Conservation (phyloP, 352 stramenopile species). For the Phytopythium aichiense region DNA sequence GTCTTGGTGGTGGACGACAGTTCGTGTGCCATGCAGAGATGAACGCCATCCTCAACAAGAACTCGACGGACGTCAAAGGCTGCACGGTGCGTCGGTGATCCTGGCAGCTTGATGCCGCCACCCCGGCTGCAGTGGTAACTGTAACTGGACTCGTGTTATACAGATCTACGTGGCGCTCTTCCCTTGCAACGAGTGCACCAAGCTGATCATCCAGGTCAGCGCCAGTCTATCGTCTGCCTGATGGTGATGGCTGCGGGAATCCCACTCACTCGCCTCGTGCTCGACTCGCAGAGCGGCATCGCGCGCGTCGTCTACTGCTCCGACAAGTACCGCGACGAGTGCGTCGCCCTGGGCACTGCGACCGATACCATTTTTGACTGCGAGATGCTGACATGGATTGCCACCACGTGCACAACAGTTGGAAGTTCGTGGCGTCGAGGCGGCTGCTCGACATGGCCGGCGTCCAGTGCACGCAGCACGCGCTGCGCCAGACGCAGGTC, state of each 20-base stretch:
- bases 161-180: slow-evolving; percentile 98
- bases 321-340: slow-evolving; percentile 93
- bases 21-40: slow-evolving; percentile 99
- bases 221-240: neutral
- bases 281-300: slow-evolving; percentile 86
- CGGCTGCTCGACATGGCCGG: slow-evolving; percentile 86
- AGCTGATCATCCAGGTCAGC: slow-evolving; percentile 96
- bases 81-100: slow-evolving; percentile 60
- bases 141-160: neutral
- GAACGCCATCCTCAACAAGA: slow-evolving; percentile 99
- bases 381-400: slow-evolving; percentile 1
- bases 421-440: slow-evolving; percentile 86
- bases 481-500: slow-evolving; percentile 46
- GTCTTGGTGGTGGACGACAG: slow-evolving; percentile 18
- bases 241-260: neutral
- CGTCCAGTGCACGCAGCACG: slow-evolving; percentile 58
- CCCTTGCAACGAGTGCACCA: slow-evolving; percentile 98
- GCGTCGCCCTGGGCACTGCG: slow-evolving; percentile 14
- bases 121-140: too few species aligned
- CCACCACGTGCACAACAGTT: slow-evolving; percentile 23
- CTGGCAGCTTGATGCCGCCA: too few species aligned
- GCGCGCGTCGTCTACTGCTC: slow-evolving; percentile 94
- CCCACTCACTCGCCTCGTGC: slow-evolving; percentile 2
- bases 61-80: slow-evolving; percentile 90
- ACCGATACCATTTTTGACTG: neutral